Evolutionary conservation across 257 asterid genomes (phyloP).

Genomic region (Anisodus acutangulus): DNA sequence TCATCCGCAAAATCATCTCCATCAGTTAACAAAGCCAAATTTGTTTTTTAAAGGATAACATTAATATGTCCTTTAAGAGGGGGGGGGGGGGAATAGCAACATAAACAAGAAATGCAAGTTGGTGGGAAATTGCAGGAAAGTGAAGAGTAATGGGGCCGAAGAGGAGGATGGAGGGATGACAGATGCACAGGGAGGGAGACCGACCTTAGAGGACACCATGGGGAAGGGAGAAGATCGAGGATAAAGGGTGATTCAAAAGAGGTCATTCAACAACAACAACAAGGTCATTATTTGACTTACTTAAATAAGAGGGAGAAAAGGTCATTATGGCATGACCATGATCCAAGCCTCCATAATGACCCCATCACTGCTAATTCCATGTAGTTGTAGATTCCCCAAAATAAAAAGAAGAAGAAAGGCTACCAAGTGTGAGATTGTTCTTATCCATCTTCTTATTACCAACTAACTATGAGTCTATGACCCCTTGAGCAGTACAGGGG

Average conservation of each 20-base stretch:
- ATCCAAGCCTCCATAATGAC: not conserved
- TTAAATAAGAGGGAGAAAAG: constrained; percentile 6
- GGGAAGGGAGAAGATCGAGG: not conserved
- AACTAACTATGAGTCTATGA: not conserved
- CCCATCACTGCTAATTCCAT: not conserved
- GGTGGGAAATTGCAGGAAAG: not conserved
- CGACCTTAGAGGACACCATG: not conserved
- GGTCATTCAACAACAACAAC: too few relatives aligned
- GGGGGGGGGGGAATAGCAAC: not conserved
- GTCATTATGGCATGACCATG: not conserved
- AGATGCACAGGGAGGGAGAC: not conserved
- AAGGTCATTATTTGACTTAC: not conserved
- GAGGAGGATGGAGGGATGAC: not conserved
- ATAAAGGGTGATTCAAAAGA: not conserved
- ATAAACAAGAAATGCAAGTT: not conserved
- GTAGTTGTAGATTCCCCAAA: not conserved
- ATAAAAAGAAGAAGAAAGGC: not conserved
- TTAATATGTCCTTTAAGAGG: not conserved
- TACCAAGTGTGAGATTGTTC: not conserved
- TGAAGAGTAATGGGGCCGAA: not conserved
- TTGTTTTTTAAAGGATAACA: not conserved
- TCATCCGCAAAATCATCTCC: not conserved
- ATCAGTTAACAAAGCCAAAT: not conserved
- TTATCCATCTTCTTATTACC: not conserved
- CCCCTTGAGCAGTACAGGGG: not conserved